phyloP scores from a whole-genome alignment of 495 filamentous ascomycete species.

The Pseudotulostoma volvatum region DNA sequence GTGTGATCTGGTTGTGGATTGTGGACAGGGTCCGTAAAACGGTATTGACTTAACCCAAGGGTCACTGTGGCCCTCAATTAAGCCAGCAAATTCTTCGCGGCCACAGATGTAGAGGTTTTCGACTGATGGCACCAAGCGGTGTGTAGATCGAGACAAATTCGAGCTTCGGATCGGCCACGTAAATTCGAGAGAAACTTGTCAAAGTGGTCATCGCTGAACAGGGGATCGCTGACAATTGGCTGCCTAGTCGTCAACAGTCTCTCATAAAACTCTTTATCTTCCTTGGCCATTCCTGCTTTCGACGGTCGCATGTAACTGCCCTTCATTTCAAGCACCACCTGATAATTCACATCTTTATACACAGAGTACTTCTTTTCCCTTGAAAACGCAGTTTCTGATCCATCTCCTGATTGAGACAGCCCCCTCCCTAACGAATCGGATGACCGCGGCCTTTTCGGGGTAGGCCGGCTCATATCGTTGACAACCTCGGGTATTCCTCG shows the following conservation, averaged over 20 bases:
- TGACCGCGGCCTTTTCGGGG: constrained; percentile 1
- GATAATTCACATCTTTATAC: constrained; percentile 20
- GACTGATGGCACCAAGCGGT: constrained; percentile 22
- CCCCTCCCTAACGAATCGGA: neutral
- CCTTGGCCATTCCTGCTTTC: constrained; percentile 11
- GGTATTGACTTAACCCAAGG: constrained; percentile 22
- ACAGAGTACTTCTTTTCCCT: constrained; percentile 19
- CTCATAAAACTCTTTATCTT: constrained; percentile 11
- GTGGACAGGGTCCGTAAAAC: constrained; percentile 16
- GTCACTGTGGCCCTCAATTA: constrained; percentile 28
- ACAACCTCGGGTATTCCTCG: too few relatives aligned
- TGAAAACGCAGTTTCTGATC: neutral
- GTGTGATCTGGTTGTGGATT: constrained; percentile 31
- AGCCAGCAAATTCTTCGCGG: constrained; percentile 12
- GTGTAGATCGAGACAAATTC: constrained; percentile 22
- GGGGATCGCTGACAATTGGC: constrained; percentile 13
- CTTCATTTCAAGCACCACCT: constrained; percentile 15
- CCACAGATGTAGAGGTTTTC: constrained; percentile 15
- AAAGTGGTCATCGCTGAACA: constrained; percentile 23
- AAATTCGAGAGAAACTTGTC: constrained; percentile 14
- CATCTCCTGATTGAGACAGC: neutral
- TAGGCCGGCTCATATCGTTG: constrained; percentile 1
- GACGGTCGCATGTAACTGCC: constrained; percentile 24
- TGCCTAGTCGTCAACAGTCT: constrained; percentile 15
- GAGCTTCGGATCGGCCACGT: constrained; percentile 19